phyloP scores from a whole-genome alignment of 2,329 filamentous ascomycete genomes.

The Penicillium digitatum region DNA sequence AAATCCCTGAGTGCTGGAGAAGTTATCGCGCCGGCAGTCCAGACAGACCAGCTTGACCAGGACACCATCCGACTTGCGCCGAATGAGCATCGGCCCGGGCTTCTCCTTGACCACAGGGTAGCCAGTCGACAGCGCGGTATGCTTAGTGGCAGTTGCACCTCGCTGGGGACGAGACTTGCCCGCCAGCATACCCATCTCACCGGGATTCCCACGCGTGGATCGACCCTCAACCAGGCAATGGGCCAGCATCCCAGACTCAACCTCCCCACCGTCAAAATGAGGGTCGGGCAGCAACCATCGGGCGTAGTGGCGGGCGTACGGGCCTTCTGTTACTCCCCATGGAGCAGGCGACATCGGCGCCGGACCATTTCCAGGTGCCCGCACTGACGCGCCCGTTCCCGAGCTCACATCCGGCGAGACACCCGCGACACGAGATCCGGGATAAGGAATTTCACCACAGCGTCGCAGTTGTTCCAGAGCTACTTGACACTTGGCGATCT shows the following conservation, averaged over 20 bases:
- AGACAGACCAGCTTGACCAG: constrained; percentile 87
- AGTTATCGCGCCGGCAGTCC: constrained; percentile 84
- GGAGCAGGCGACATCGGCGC: constrained; percentile 76
- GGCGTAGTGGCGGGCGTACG: constrained; percentile 90
- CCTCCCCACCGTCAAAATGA: constrained; percentile 66
- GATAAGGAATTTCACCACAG: constrained; percentile 88
- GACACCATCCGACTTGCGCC: constrained; percentile 74
- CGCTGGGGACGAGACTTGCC: constrained; percentile 58
- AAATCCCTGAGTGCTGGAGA: constrained; percentile 96
- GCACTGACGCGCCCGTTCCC: constrained; percentile 69
- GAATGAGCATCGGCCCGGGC: constrained; percentile 76
- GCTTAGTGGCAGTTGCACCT: constrained; percentile 58
- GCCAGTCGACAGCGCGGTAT: constrained; percentile 66
- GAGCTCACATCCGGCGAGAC: constrained; percentile 66
- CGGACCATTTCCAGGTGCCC: constrained; percentile 58
- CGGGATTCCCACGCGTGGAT: constrained; percentile 71
- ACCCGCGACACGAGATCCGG: constrained; percentile 57
- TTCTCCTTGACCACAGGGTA: constrained; percentile 75
- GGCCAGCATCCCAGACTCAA: constrained; percentile 23
- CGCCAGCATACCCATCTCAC: constrained; percentile 50
- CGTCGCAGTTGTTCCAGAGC: constrained; percentile 90
- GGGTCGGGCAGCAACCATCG: constrained; percentile 91
- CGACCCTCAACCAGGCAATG: constrained; percentile 63
- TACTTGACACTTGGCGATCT: constrained; percentile 90
- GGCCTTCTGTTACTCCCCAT: constrained; percentile 86